Evolutionary conservation across 805 yeast genomes (phyloP), one percentile per base, ranked within the genome.

Genomic region (Kodamaea lidongshanica): DNA sequence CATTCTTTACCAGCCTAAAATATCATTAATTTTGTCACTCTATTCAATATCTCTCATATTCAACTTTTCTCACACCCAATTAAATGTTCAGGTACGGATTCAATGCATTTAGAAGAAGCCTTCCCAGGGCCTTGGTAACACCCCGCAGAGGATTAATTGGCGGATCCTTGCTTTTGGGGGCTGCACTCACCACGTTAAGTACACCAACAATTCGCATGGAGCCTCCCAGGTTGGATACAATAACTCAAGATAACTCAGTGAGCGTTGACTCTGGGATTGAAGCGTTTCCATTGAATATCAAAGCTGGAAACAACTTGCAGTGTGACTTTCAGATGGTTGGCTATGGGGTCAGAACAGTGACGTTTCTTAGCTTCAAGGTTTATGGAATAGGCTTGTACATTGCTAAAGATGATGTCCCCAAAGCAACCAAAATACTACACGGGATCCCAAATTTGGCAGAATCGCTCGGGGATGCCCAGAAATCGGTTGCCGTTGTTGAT

Each of bases 351-450:
- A 67, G 97, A 48, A 61, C 81, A 0, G 96, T 89, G 12, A 83
- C 96, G 0, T 83, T 92, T 47, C 44, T 88, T 23, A 67, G 70
- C 15, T 75, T 92, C 62, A 85, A 77, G 44, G 96, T 92, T 1
- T 89, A 89, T 50, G 94, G 85, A 0, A 64, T 84, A 21, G 97
- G 95, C 0, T 58, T 92, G 6, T 89, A 89, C 50, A 63, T 84
- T 23, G 79, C 86, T 5, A 52, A 65, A 5, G 67, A 70, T 0
- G 95, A 86, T 46, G 45, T 65, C 10, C n/a, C 26, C 1, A 44
- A 41, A 25, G 49, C 52, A 5, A 19, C 23, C 13, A 12, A 22
- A 12, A 21, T 33, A 9, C 32, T 39, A 29, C 3, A 12, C 17
- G 16, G 22, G n/a, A 10, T 14, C n/a, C 20, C 26, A 8, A 28